phyloP scores from a whole-genome alignment of 2,329 filamentous ascomycete species.

The Fusarium sp. region DNA sequence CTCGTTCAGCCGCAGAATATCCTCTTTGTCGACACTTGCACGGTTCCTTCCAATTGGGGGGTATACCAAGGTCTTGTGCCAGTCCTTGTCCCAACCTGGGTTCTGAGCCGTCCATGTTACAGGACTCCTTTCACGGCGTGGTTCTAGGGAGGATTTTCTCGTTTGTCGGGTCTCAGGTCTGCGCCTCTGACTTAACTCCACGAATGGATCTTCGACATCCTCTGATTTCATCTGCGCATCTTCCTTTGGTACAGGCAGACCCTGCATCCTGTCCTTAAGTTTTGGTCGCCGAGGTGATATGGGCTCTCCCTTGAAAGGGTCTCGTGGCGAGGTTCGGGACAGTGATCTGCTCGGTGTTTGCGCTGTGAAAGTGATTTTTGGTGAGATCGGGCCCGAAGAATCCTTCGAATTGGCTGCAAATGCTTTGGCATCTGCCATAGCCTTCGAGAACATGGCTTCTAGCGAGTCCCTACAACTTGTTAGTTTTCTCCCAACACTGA shows the following conservation, averaged over 20 bases:
- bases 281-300: constrained; percentile 25
- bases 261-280: constrained; percentile 46
- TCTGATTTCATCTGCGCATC: neutral
- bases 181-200: constrained; percentile 17
- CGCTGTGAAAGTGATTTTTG: neutral
- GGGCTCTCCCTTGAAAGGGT: constrained; percentile 22
- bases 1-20: constrained; percentile 82
- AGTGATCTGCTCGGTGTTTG: neutral
- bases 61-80: constrained; percentile 71
- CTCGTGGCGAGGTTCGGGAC: neutral
- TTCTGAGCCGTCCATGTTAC: constrained; percentile 63
- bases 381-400: neutral
- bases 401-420: neutral
- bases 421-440: neutral
- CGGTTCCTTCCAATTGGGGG: constrained; percentile 68
- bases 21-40: constrained; percentile 74
- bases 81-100: constrained; percentile 62
- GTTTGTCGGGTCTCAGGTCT: constrained; percentile 43
- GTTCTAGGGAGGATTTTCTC: constrained; percentile 36
- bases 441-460: constrained; percentile 11
- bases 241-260: neutral
- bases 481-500: neutral
- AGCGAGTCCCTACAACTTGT: constrained; percentile 26
- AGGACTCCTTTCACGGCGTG: constrained; percentile 25
- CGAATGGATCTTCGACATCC: neutral